Evolutionary conservation across 192 early-diverging fungal genomes (phyloP), one percentile per base, ranked within the genome.

Genomic region (Coemansia sp.): DNA sequence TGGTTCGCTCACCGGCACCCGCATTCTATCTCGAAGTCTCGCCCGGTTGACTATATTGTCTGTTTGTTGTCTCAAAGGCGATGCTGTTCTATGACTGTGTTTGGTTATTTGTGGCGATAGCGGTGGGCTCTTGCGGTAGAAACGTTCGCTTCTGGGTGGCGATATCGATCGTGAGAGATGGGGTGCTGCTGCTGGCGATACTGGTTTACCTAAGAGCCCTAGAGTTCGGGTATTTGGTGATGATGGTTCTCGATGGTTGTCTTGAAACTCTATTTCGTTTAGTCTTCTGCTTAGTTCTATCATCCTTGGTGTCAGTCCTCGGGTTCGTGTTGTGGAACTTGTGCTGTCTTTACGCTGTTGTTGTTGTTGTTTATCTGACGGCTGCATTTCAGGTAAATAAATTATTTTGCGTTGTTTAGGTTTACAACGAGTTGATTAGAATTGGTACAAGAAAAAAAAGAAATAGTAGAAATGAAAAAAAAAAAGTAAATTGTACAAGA

Each of bases 301-400:
- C 72, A 80, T 74, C 16, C 77, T 64, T 12, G 77, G 72, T n/a
- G 77, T 80, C 72, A 80, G 17, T 25, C 60, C 75, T 4, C 75
- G 69, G 12, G 52, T 49, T 20, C 18, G 49, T 18, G 54, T 17
- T 18, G 61, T 34, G 42, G n/a, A n/a, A n/a, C 55, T 58, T 52
- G 45, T 61, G 45, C 68, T 58, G 49, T 52, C 52, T 38, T 42
- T 61, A 30, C 32, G 29, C 28, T 49, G 14, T 7, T 20, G 51
- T 20, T 52, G 11, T 20, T n/a, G 56, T 32, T 57, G 30, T n/a
- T 34, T 22, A 12, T 56, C 17, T 4, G 5, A 4, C 54, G 18
- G 22, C 25, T 31, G 54, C 25, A 36, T 36, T 36, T 36, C n/a
- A n/a, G n/a, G n/a, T n/a, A n/a, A n/a, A n/a, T n/a, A n/a, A n/a